A percentile compares a stretch with the other conserved stretches of the same genome.
These are phyloP conservation scores for Stygiomarasmius scandens DNA, from an alignment of 1,284 basidiomycete genomes.

Conservation along the genomic window DNA sequence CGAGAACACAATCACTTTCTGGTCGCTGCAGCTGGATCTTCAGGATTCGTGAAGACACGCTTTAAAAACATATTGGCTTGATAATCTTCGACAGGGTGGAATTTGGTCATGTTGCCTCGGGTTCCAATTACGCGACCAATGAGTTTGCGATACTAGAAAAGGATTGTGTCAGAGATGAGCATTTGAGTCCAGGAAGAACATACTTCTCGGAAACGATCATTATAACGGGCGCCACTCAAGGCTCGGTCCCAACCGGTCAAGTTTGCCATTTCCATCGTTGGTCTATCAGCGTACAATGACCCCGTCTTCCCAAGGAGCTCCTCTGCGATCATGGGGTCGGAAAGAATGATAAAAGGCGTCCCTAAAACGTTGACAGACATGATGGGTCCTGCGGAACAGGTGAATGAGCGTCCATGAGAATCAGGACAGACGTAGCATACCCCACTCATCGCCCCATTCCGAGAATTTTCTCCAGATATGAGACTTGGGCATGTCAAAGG, in stretches of 20 bases:
- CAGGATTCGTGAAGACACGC: slow-evolving; percentile 10
- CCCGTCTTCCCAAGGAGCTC: slow-evolving; percentile 13
- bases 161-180: background rate
- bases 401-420: background rate
- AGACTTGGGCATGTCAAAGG: slow-evolving; percentile 8
- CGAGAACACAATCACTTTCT: slow-evolving; percentile 10
- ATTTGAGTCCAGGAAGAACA: no score
- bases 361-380: slow-evolving; percentile 14
- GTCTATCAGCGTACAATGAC: slow-evolving; percentile 12
- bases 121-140: slow-evolving; percentile 15
- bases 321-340: slow-evolving; percentile 11
- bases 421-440: background rate
- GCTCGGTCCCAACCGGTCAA: slow-evolving; percentile 15
- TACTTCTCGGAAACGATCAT: slow-evolving; percentile 12
- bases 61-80: slow-evolving; percentile 17
- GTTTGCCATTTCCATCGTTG: slow-evolving; percentile 15
- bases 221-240: slow-evolving; percentile 11
- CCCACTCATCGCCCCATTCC: slow-evolving; percentile 11
- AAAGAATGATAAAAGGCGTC: slow-evolving; percentile 13
- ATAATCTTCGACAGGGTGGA: slow-evolving; percentile 15
- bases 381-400: slow-evolving; percentile 12
- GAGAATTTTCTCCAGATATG: slow-evolving; percentile 12
- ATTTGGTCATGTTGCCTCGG: slow-evolving; percentile 11
- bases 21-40: slow-evolving; percentile 9
- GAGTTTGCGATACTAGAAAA: slow-evolving; percentile 14